Conservation (phyloP, 2,329 filamentous ascomycete species). For the Chlorencoelia australis region DNA sequence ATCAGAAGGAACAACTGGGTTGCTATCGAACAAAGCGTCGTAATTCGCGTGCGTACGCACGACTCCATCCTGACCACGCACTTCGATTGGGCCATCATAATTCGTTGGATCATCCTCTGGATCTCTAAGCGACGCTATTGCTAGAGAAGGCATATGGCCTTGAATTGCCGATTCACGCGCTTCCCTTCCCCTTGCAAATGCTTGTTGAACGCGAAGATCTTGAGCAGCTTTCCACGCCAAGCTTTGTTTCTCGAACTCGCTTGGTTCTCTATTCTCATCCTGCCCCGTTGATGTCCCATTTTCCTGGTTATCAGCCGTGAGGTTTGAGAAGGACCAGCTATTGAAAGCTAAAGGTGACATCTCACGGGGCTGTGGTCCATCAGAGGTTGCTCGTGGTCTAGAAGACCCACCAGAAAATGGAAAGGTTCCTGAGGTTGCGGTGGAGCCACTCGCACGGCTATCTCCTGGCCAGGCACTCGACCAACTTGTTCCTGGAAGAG, state of each 20-base stretch:
- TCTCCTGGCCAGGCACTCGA: no score
- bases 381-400: slow-evolving; percentile 45
- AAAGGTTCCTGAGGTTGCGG: no score
- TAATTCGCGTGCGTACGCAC: slow-evolving; percentile 10
- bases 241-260: no score
- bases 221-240: slow-evolving; percentile 13
- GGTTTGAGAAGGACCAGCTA: slow-evolving; percentile 46
- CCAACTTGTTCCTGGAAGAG: no score
- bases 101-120: no score
- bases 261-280: no score
- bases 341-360: slow-evolving; percentile 47
- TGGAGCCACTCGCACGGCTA: no score
- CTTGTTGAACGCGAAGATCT: slow-evolving; percentile 12
- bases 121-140: no score
- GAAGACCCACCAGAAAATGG: no score
- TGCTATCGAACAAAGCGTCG: slow-evolving; percentile 16
- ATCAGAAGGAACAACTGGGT: slow-evolving; percentile 18
- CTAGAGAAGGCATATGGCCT: no score
- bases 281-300: no score
- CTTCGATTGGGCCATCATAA: slow-evolving; percentile 8
- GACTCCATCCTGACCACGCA: slow-evolving; percentile 15
- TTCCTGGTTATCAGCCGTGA: slow-evolving; percentile 26
- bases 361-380: slow-evolving; percentile 39
- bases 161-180: no score
- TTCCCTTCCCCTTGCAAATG: slow-evolving; percentile 10